A percentile compares a stretch with the other conserved stretches of the same genome.
Evolutionary conservation across 1,139 yeast species (phyloP).

Genomic region (Debaryomycetaceae sp.): DNA sequence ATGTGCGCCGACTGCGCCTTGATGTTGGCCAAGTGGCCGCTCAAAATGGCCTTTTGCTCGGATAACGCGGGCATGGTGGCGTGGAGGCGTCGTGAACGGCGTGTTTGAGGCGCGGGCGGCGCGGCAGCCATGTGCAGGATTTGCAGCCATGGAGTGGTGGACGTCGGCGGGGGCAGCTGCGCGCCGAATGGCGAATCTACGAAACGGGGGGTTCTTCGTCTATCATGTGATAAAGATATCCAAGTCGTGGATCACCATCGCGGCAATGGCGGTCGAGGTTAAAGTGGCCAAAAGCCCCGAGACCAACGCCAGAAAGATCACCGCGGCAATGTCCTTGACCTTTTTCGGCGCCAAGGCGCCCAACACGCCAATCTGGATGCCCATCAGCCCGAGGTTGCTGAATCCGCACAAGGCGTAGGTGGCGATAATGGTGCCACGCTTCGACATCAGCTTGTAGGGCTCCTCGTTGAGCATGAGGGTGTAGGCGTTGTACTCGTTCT

Average conservation of each 20-base stretch:
- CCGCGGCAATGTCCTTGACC: conserved; percentile 45
- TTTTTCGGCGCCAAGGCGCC: conserved; percentile 50
- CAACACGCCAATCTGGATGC: conserved; percentile 61
- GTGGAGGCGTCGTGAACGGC: too few relatives aligned
- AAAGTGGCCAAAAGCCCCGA: conserved; percentile 56
- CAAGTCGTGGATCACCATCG: conserved; percentile 60
- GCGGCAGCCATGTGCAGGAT: too few relatives aligned
- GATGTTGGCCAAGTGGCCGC: conserved; percentile 53
- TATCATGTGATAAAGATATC: conserved; percentile 13
- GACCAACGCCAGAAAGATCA: conserved; percentile 48
- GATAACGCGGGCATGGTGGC: conserved; percentile 8
- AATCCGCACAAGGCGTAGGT: conserved; percentile 66
- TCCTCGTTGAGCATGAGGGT: conserved; percentile 35
- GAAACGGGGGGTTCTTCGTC: conserved; percentile 1
- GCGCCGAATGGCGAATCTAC: too few relatives aligned
- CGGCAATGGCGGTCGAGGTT: conserved; percentile 62
- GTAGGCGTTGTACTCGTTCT: conserved; percentile 64
- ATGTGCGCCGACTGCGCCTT: conserved; percentile 69
- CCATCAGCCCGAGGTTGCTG: conserved; percentile 61
- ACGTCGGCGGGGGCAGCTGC: too few relatives aligned
- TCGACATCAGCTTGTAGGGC: conserved; percentile 47
- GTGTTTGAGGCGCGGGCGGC: too few relatives aligned
- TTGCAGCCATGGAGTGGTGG: too few relatives aligned
- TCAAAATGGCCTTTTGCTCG: conserved; percentile 27
- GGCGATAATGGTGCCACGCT: conserved; percentile 54